phyloP scores from a whole-genome alignment of 225 moss, liverwort and hornwort species.

The Straminergon stramineum region DNA sequence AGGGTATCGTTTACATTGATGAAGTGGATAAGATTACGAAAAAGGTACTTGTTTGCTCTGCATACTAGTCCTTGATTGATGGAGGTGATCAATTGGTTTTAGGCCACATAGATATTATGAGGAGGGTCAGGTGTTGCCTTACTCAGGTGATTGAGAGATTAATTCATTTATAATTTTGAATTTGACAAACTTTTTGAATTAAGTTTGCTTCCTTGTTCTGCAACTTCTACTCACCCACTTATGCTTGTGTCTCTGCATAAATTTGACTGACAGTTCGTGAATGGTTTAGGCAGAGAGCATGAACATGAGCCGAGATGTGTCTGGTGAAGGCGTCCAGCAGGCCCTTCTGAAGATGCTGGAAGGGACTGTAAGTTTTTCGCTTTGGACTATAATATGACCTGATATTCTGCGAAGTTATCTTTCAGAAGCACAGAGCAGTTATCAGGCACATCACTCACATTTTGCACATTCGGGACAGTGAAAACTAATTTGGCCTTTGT shows the following conservation, averaged over 20 bases:
- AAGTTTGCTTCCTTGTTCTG: background rate
- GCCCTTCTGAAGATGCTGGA: slow-evolving; percentile 95
- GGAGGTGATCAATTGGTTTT: background rate
- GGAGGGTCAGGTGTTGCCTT: background rate
- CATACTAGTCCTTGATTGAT: background rate
- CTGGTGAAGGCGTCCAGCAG: slow-evolving; percentile 99
- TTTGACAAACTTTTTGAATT: background rate
- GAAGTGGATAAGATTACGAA: slow-evolving; percentile 99
- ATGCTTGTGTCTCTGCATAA: background rate
- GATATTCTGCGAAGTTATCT: background rate
- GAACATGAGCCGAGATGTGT: slow-evolving; percentile 92
- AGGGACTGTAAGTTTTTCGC: slow-evolving; percentile 65
- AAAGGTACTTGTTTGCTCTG: slow-evolving; percentile 48
- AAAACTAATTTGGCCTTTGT: background rate
- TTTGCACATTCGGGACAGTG: background rate
- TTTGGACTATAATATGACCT: background rate
- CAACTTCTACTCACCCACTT: background rate
- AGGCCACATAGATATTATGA: background rate
- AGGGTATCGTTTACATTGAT: slow-evolving; percentile 98
- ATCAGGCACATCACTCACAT: background rate
- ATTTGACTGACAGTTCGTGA: background rate
- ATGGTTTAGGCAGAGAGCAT: slow-evolving; percentile 84
- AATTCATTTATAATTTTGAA: background rate
- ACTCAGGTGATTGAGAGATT: background rate
- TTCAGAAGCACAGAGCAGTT: background rate